These are phyloP conservation scores for Vicia villosa DNA, from an alignment of 306 rosid species.

Conservation along the genomic window DNA sequence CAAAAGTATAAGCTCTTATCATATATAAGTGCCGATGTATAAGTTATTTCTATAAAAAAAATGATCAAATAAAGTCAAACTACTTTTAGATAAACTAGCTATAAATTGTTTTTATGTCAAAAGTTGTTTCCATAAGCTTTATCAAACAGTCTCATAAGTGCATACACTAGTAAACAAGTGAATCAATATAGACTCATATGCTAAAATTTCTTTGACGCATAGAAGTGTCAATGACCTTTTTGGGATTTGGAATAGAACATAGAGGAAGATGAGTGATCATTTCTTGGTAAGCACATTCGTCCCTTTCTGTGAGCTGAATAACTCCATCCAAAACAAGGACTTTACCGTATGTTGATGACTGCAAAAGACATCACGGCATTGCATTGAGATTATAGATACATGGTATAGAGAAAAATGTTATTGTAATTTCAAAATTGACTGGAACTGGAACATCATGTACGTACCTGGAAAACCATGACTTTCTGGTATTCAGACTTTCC, in stretches of 20 bases:
- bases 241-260: slow-evolving; percentile 90
- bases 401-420: slow-evolving; percentile 9
- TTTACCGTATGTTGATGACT: slow-evolving; percentile 97
- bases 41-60: background rate
- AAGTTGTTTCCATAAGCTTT: background rate
- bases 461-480: slow-evolving; percentile 92
- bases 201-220: slow-evolving; percentile 8
- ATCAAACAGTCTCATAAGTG: background rate
- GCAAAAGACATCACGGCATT: slow-evolving; percentile 37
- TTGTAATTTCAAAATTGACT: slow-evolving; percentile 6
- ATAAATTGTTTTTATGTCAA: background rate
- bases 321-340: slow-evolving; percentile 98
- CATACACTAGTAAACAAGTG: background rate
- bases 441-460: slow-evolving; percentile 39
- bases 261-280: slow-evolving; percentile 98
- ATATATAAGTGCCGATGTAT: too few relatives aligned
- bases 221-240: slow-evolving; percentile 60
- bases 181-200: background rate
- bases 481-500: slow-evolving; percentile 90
- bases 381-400: slow-evolving; percentile 24
- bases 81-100: background rate
- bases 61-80: background rate
- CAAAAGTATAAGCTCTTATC: background rate
- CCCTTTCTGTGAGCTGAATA: slow-evolving; percentile 97
- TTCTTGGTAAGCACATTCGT: slow-evolving; percentile 99